Conservation (phyloP, 768 basidiomycete genomes). For the Xerocomellus amylosporus region DNA sequence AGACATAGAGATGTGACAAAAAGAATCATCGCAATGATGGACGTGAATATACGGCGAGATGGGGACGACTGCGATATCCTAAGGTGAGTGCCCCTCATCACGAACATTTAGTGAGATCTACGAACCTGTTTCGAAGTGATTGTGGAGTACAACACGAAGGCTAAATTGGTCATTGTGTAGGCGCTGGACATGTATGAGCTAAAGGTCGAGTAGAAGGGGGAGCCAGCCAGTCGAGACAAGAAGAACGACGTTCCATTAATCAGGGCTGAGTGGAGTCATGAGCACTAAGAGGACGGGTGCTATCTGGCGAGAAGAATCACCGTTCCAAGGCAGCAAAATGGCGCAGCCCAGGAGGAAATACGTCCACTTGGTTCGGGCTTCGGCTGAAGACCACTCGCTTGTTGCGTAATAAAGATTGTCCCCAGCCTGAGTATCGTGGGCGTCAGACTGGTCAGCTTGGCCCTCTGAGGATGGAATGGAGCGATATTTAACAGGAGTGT, state of each 20-base stretch:
- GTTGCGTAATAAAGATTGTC: slow-evolving; percentile 21
- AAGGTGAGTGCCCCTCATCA: slow-evolving; percentile 1
- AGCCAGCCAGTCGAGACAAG: slow-evolving; percentile 61
- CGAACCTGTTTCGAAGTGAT: slow-evolving; percentile 63
- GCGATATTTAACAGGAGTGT: slow-evolving; percentile 14
- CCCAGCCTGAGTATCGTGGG: background rate
- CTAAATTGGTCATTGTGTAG: slow-evolving; percentile 54
- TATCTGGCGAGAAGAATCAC: slow-evolving; percentile 39
- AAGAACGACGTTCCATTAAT: slow-evolving; percentile 88
- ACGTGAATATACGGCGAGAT: slow-evolving; percentile 52
- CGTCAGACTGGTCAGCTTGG: background rate
- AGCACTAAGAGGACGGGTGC: background rate
- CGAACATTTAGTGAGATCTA: slow-evolving; percentile 3
- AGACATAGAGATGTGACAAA: slow-evolving; percentile 60
- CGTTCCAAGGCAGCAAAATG: slow-evolving; percentile 86
- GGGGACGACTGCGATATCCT: slow-evolving; percentile 49
- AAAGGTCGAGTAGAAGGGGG: slow-evolving; percentile 56
- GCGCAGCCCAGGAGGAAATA: slow-evolving; percentile 77
- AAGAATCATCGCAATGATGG: slow-evolving; percentile 49
- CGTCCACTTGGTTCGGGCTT: slow-evolving; percentile 55
- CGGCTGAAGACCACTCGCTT: slow-evolving; percentile 27
- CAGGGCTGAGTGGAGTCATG: slow-evolving; percentile 49
- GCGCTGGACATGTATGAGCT: slow-evolving; percentile 62
- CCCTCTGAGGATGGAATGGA: slow-evolving; percentile 22
- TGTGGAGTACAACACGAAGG: slow-evolving; percentile 74